These are phyloP conservation scores for Lanmaoa pseudosensibilis DNA, from an alignment of 768 basidiomycete genomes.

Conservation along the genomic window DNA sequence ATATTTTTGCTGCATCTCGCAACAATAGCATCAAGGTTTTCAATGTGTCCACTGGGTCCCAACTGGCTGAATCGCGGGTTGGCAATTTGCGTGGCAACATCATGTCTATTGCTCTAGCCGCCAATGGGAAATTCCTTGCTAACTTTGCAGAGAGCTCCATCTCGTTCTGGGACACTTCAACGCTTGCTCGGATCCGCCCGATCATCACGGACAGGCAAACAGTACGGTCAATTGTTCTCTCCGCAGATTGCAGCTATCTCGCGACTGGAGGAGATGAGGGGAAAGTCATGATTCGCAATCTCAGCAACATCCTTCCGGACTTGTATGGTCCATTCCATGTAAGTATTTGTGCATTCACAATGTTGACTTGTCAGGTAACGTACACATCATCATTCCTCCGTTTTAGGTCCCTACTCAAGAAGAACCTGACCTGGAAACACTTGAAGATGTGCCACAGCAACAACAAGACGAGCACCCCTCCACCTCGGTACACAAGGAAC, in stretches of 20 bases:
- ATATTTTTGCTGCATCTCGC: background rate
- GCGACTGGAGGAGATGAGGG: background rate
- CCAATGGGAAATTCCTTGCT: background rate
- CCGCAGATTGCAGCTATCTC: background rate
- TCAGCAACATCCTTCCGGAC: slow-evolving; percentile 1
- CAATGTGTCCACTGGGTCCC: background rate
- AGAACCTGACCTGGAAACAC: background rate
- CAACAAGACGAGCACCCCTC: background rate
- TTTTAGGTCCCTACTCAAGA: background rate
- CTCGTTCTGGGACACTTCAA: background rate
- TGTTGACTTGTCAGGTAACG: background rate
- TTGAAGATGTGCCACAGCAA: too few species aligned
- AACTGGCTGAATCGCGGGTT: background rate
- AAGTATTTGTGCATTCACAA: background rate
- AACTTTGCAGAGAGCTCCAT: background rate
- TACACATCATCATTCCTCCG: background rate
- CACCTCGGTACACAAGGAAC: too few species aligned
- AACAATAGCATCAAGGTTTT: background rate
- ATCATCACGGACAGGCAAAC: background rate
- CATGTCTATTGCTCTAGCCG: background rate
- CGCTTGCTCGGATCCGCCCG: background rate
- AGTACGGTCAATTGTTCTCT: background rate
- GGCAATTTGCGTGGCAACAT: background rate
- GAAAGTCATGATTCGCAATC: background rate
- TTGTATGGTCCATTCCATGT: background rate